Evolutionary conservation across 2,329 filamentous ascomycete genomes (phyloP), one percentile per base, ranked within the genome.

Genomic region (Plenodomus lindquistii): DNA sequence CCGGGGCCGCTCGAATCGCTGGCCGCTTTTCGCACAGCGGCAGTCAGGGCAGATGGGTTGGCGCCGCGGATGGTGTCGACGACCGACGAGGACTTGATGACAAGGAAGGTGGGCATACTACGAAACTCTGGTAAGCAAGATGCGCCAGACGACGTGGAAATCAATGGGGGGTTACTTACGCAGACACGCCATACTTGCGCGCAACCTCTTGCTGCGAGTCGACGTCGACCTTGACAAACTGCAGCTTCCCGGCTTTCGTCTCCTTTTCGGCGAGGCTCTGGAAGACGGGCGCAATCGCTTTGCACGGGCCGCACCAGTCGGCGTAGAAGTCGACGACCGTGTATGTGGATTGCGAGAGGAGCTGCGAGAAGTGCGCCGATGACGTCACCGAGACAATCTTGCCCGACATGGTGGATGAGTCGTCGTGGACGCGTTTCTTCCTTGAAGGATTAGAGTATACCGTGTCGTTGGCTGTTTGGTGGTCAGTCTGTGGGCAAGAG

Each of bases 271-370:
- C 80, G 45, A 82, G 73, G 56, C 77, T 70, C 45, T 77, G 75
- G 62, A 82, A 77, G 0, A 65, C 70, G 22, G 80, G 80, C 2
- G 75, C 75, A 45, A 83, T 80, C 27, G 76, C 72, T 61, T 80
- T 80, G 74, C 81, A 83, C 21, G 81, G 81, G 2, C 80, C 80
- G 63, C 81, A 82, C 80, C 81, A 83, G 54, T 77, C 77, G 13
- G 79, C 79, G 63, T 77, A 79, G 73, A 79, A 80, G 66, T 81
- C 79, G 62, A 79, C 73, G 46, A 81, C 71, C 45, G 77, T 73
- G 54, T 69, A 72, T 20, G 68, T 69, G 43, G 66, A 66, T 2
- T 65, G 59, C 31, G 60, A 62, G 42, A 73, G 59, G 21, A 73
- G 63, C 34, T 59, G 66, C 22, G 63, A 60, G 62, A 72, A 72